Evolutionary conservation across 805 yeast species (phyloP).

Genomic region (Starmerella vitae): DNA sequence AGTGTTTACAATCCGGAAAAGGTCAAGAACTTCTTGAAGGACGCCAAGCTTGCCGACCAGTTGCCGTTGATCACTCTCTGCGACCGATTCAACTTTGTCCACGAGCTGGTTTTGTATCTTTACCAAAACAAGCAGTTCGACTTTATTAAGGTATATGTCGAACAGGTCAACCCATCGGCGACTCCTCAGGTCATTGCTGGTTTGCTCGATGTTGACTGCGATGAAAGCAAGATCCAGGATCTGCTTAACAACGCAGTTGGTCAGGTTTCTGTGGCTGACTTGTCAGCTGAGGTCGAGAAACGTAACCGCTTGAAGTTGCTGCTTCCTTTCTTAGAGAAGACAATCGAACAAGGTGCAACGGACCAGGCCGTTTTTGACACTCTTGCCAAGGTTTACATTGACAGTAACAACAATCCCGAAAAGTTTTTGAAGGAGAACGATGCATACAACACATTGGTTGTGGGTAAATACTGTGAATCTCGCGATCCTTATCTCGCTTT

Average conservation of each 20-base stretch:
- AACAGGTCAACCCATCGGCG: conserved; percentile 89
- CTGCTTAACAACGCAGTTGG: conserved; percentile 78
- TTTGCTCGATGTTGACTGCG: conserved; percentile 92
- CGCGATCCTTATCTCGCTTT: conserved; percentile 97
- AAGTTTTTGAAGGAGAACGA: conserved; percentile 86
- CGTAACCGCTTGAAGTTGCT: conserved; percentile 85
- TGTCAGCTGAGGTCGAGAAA: conserved; percentile 90
- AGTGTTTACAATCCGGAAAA: conserved; percentile 91
- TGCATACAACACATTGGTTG: conserved; percentile 81
- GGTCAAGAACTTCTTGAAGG: conserved; percentile 93
- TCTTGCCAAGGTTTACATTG: conserved; percentile 93
- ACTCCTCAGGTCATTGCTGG: conserved; percentile 97
- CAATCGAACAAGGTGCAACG: conserved; percentile 64
- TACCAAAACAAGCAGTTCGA: conserved; percentile 93
- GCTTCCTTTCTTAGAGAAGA: conserved; percentile 84
- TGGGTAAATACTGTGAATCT: conserved; percentile 97
- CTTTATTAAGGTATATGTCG: conserved; percentile 94
- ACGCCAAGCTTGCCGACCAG: conserved; percentile 85
- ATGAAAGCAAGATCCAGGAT: conserved; percentile 70
- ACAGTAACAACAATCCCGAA: conserved; percentile 94
- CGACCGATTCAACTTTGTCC: conserved; percentile 81
- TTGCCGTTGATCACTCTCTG: conserved; percentile 92
- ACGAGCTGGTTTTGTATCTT: conserved; percentile 81
- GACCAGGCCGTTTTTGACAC: conserved; percentile 91
- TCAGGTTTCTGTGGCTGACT: conserved; percentile 79